These are phyloP conservation scores for Violaceomyces palustris DNA, from an alignment of 1,284 basidiomycete species.

Conservation along the genomic window DNA sequence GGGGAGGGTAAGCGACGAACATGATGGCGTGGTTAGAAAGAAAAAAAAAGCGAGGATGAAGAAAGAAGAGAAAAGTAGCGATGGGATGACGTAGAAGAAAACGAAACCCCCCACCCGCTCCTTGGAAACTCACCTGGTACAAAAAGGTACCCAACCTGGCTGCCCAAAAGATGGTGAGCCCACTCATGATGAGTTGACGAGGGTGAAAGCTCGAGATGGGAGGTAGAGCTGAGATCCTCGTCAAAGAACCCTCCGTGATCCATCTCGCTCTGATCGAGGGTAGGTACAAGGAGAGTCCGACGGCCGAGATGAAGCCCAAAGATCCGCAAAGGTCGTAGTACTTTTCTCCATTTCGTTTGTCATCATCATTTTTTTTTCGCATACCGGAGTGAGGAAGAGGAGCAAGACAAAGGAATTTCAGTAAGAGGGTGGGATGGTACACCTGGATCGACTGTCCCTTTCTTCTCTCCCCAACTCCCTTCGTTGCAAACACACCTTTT, in stretches of 20 bases:
- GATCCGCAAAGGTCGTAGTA: conserved; percentile 57
- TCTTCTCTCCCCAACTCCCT: conserved; percentile 61
- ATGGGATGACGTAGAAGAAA: no score
- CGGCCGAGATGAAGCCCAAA: conserved; percentile 65
- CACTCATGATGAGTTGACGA: conserved; percentile 62
- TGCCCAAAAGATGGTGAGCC: conserved; percentile 62
- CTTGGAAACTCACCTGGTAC: conserved; percentile 57
- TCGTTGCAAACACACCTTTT: conserved; percentile 63
- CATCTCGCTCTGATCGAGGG: conserved; percentile 22
- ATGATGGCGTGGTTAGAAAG: conserved; percentile 3
- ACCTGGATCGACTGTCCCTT: neutral
- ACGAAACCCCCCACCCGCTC: no score
- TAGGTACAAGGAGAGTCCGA: conserved; percentile 64
- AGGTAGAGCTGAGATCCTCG: conserved; percentile 62
- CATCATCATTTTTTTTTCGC: no score
- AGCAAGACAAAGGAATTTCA: no score
- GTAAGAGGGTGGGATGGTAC: no score
- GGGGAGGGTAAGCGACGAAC: no score
- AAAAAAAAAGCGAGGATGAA: neutral
- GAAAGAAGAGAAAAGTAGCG: no score
- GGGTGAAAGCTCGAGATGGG: conserved; percentile 62
- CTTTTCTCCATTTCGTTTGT: no score
- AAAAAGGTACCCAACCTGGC: conserved; percentile 64
- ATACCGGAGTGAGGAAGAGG: no score
- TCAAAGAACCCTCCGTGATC: conserved; percentile 30